Base-by-base conservation (phyloP, 208 protist species). In the Phytomonas sp. region DNA sequence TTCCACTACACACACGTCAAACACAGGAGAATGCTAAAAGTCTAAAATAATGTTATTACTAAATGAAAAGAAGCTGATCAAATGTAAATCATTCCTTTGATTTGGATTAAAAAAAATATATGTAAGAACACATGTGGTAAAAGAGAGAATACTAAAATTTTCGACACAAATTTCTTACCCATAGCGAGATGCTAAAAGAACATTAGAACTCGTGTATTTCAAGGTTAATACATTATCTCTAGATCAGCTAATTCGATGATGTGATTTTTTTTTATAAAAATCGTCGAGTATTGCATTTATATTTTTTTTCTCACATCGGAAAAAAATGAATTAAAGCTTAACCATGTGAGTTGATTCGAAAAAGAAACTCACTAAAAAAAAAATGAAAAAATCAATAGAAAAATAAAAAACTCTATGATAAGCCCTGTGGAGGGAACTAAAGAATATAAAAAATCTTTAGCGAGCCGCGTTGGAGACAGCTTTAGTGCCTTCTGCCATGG, bases 401-500 rank as follows among this genome's bases (percentile, higher is more conserved):
- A 23, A 56, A 61, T 59, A 71, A 63, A 45, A 66, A 16, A 12
- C 33, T 69, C 63, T 69, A 76, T 69, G 45, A n/a, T 36, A 49
- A 49, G 40, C 40, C 40, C 12, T 23, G 40, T 49, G 65, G 23
- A 26, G 40, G 49, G 32, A 14, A 61, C 29, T 45, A 61, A 26
- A 56, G 19, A n/a, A 4, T 14, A 3, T 49, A 33, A 40, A 33
- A 70, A 3, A 2, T 12, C 14, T 49, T 19, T 49, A 49, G 40
- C 40, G 40, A 37, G 72, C 74, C 31, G 77, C 69, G 75, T 96
- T 98, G 79, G 92, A 97, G 45, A 99, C 96, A 37, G 98, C 98
- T 86, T 99, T 99, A 67, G 97, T 98, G 77, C 97, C 98, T 89
- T 99, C 97, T 52, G 96, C 97, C 75, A 99, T 98, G 67, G 98